Evolutionary conservation across 306 rosid genomes (phyloP).

Genomic region (Cicer arietinum): DNA sequence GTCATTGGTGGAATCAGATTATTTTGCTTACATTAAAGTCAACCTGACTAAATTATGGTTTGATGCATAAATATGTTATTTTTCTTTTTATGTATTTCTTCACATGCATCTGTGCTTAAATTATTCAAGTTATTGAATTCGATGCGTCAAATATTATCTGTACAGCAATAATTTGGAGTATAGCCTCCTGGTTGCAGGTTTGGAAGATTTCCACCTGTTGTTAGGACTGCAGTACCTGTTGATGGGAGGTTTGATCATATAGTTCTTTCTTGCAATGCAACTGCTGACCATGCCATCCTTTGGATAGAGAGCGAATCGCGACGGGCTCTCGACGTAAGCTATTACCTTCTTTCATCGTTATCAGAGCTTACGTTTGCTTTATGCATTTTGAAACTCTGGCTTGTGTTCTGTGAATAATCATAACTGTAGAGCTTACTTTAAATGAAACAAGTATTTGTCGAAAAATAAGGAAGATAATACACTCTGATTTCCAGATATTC

Average conservation of each 20-base stretch:
- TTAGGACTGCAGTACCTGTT: slow-evolving; percentile 95
- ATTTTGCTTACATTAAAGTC: slow-evolving; percentile 2
- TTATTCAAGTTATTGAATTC: slow-evolving; percentile 7
- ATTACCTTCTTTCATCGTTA: slow-evolving; percentile 35
- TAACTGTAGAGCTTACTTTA: not conserved
- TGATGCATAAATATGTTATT: slow-evolving; percentile 10
- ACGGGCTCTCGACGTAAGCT: slow-evolving; percentile 78
- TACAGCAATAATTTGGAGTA: slow-evolving; percentile 35
- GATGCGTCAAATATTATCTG: slow-evolving; percentile 20
- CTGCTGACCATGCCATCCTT: slow-evolving; percentile 82
- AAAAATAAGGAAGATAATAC: not conserved
- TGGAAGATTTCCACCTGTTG: slow-evolving; percentile 91
- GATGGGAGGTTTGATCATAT: slow-evolving; percentile 96
- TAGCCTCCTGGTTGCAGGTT: slow-evolving; percentile 61
- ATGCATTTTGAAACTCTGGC: slow-evolving; percentile 9
- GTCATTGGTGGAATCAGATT: not conserved
- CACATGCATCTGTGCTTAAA: slow-evolving; percentile 17
- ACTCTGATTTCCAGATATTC: not conserved
- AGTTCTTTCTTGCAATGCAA: slow-evolving; percentile 92
- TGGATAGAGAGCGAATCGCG: slow-evolving; percentile 94
- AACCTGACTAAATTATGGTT: slow-evolving; percentile 2
- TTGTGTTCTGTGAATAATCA: not conserved
- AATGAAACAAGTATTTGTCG: not conserved
- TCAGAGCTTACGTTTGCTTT: not conserved
- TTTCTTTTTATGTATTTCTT: not conserved